Base-by-base conservation (phyloP, 2,329 filamentous ascomycete species). In the Ceratocystis smalleyi region DNA sequence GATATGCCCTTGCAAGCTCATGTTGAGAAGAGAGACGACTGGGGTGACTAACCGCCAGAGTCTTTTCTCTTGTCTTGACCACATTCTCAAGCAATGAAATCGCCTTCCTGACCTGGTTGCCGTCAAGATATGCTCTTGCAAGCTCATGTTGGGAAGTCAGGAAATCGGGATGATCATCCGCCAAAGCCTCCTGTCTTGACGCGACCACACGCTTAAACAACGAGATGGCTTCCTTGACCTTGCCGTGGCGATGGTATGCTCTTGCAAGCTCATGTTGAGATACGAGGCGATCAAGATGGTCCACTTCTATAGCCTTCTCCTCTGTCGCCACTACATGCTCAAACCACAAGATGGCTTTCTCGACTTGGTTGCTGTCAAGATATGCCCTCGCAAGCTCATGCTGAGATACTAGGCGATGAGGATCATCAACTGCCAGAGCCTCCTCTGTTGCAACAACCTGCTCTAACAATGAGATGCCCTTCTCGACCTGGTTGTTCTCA, bases 131-230 rank as follows among this genome's bases (percentile, higher is more conserved):
- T 8, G 30, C 30, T 7, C 30, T 7, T 32, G 6, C 30, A 32
- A 32, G 30, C 6, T 2, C 6, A 32, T 8, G 6, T n/a, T 45
- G n/a, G 10, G 43, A 45, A n/a, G 3, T 12, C 12, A 45, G 15
- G 4, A 12, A 6, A n/a, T n/a, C 5, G 2, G 12, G 43, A 1
- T 15, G 12, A 45, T n/a, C 5, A 5, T 0, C 30, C 7, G 30
- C 30, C 1, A 35, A 1, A 35, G 32, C 8, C 0, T 35, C 10
- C 32, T 10, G 7, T 1, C 1, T 0, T 10, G 32, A 10, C 7
- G 32, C 3, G 0, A 45, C 15, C 0, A n/a, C 43, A 45, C 5
- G 6, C 17, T 45, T 12, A 17, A 45, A 0, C 43, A 45, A 19
- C 7, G 15, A 2, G 0, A 45, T 19, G 15, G 43, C 43, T 12